Percentiles rank a stretch among this genome's conserved stretches.
Conservation (phyloP, 352 stramenopile genomes). For the Phytophthora fragariae region DNA sequence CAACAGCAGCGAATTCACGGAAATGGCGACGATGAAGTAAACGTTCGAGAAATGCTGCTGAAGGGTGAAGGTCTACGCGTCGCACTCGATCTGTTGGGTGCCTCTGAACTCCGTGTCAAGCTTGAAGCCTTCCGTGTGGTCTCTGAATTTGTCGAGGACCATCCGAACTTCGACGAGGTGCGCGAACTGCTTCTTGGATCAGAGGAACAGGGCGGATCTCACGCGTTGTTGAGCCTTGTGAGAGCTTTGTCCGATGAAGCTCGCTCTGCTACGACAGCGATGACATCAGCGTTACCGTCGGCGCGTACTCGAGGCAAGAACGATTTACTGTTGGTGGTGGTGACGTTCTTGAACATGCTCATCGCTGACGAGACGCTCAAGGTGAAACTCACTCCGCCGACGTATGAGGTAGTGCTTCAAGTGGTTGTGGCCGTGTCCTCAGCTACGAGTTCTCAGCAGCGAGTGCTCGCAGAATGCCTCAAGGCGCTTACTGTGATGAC, state of each 20-base stretch:
- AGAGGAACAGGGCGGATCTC: conserved; percentile 37
- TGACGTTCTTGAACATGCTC: conserved; percentile 61
- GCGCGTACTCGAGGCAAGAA: conserved; percentile 17
- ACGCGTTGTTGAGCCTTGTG: conserved; percentile 56
- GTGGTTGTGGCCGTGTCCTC: conserved; percentile 44
- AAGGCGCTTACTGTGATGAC: conserved; percentile 65
- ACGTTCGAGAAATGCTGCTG: conserved; percentile 41
- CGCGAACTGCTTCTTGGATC: conserved; percentile 39
- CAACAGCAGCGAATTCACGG: conserved; percentile 17
- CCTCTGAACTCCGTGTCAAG: conserved; percentile 49
- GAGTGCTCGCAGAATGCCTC: conserved; percentile 55
- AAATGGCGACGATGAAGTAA: conserved; percentile 9
- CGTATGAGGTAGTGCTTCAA: conserved; percentile 69
- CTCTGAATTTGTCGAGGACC: conserved; percentile 54
- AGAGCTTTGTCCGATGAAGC: conserved; percentile 61
- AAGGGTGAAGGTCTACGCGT: conserved; percentile 49
- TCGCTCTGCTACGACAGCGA: conserved; percentile 19
- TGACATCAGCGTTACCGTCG: conserved; percentile 18
- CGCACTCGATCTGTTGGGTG: conserved; percentile 52
- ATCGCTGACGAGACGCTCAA: conserved; percentile 58
- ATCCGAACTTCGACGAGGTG: conserved; percentile 35
- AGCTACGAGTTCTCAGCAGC: conserved; percentile 26
- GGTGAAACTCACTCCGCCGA: conserved; percentile 60
- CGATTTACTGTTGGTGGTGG: conserved; percentile 45
- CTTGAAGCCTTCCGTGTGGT: conserved; percentile 56